Evolutionary conservation across 148 eudicot genomes (phyloP).

Genomic region (Fagopyrum esculentum): DNA sequence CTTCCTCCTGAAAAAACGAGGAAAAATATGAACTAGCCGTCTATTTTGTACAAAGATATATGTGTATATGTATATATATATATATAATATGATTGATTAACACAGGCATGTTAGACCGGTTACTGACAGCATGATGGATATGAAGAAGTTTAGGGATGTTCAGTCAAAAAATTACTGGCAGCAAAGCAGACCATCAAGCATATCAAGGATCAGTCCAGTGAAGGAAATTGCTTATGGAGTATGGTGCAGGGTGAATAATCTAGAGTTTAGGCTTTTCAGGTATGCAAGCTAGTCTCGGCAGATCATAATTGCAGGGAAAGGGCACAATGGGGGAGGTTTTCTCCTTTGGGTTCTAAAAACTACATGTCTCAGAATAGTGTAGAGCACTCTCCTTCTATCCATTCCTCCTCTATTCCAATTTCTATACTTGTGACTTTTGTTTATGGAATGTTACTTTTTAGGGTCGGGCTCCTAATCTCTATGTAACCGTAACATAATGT

Average conservation of each 20-base stretch:
- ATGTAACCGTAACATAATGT: not conserved
- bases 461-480: not conserved
- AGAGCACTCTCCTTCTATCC: not conserved
- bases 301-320: too few relatives aligned
- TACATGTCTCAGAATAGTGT: not conserved
- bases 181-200: not conserved
- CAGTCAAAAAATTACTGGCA: not conserved
- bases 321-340: not conserved
- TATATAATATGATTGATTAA: not conserved
- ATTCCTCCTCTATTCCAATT: not conserved
- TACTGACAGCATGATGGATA: not conserved
- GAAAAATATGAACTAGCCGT: not conserved
- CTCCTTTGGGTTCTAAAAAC: too few relatives aligned
- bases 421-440: not conserved
- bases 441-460: not conserved
- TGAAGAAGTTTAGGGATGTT: not conserved
- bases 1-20: constrained; percentile 77
- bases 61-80: too few relatives aligned
- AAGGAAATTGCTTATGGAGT: too few relatives aligned
- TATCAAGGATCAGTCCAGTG: not conserved
- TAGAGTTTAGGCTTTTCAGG: not conserved
- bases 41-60: not conserved
- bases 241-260: not conserved
- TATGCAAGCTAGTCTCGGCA: too few relatives aligned
- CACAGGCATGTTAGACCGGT: not conserved